These are phyloP conservation scores for Ophiocordyceps sinensis DNA, from an alignment of 2,329 filamentous ascomycete species.

Conservation along the genomic window DNA sequence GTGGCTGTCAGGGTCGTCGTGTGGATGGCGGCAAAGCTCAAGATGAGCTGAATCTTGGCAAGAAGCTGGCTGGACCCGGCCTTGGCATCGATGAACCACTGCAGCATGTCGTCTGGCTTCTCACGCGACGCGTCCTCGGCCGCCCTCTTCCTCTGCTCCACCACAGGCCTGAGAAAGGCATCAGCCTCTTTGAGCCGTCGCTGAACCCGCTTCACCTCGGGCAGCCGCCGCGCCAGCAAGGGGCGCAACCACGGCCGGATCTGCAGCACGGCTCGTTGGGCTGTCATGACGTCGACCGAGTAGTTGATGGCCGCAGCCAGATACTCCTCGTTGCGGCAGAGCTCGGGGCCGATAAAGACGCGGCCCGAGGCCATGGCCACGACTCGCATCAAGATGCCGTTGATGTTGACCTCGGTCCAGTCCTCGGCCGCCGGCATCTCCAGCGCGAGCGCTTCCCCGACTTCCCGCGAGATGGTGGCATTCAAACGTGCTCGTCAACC, in stretches of 20 bases:
- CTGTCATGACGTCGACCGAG: slow-evolving; percentile 22
- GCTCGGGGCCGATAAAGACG: slow-evolving; percentile 28
- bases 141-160: slow-evolving; percentile 1
- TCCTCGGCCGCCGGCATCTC: not conserved
- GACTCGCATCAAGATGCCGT: slow-evolving; percentile 6
- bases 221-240: not conserved
- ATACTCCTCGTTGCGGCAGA: slow-evolving; percentile 33
- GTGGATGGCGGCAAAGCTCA: slow-evolving; percentile 43
- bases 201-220: slow-evolving; percentile 5
- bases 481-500: not conserved
- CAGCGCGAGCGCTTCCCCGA: not conserved
- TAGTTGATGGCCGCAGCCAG: slow-evolving; percentile 27
- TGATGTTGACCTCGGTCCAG: not conserved
- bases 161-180: slow-evolving; percentile 1
- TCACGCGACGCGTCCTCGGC: slow-evolving; percentile 4
- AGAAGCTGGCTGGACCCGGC: slow-evolving; percentile 36
- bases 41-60: slow-evolving; percentile 53
- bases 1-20: slow-evolving; percentile 22
- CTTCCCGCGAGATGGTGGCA: not conserved
- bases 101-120: slow-evolving; percentile 20
- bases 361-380: slow-evolving; percentile 34
- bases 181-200: slow-evolving; percentile 24
- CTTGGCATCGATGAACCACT: slow-evolving; percentile 26
- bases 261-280: not conserved
- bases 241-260: not conserved